Percentiles rank a stretch among this genome's conserved stretches.
Evolutionary conservation across 148 eudicot genomes (phyloP).

Genomic region (Cornus kousa): DNA sequence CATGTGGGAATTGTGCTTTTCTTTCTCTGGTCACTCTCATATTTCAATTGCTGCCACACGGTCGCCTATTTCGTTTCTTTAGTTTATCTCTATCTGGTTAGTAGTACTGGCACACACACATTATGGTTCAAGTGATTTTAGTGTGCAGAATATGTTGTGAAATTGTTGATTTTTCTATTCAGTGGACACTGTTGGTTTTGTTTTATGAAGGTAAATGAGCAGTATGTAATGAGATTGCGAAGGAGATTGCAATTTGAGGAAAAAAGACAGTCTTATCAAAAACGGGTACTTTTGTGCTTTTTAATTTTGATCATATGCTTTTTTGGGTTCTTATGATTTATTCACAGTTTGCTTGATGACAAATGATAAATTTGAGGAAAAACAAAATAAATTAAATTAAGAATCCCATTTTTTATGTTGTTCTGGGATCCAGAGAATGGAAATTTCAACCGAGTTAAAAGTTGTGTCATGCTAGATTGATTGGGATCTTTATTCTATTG

Average conservation of each 20-base stretch:
- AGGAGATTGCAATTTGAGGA: constrained; percentile 71
- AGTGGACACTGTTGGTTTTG: constrained; percentile 2
- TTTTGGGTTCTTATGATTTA: background rate
- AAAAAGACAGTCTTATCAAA: constrained; percentile 62
- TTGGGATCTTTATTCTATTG: background rate
- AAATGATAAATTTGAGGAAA: background rate
- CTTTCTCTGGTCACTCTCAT: constrained; percentile 51
- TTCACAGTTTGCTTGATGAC: background rate
- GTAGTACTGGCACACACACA: background rate
- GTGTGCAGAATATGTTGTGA: background rate
- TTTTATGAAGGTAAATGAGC: constrained; percentile 63
- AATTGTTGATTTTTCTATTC: background rate
- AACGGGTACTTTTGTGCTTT: constrained; percentile 45
- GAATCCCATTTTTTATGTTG: background rate
- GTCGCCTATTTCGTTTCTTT: constrained; percentile 46
- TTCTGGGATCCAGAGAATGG: background rate
- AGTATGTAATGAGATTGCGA: constrained; percentile 54
- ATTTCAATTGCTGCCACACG: constrained; percentile 42
- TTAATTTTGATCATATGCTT: background rate
- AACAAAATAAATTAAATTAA: background rate
- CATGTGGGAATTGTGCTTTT: constrained; percentile 61
- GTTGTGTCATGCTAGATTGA: background rate
- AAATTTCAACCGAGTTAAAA: background rate
- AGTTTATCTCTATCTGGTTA: constrained; percentile 58
- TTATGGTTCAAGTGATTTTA: background rate